These are phyloP conservation scores for Allium fistulosum DNA, from an alignment of 106 monocot genomes.

Conservation along the genomic window DNA sequence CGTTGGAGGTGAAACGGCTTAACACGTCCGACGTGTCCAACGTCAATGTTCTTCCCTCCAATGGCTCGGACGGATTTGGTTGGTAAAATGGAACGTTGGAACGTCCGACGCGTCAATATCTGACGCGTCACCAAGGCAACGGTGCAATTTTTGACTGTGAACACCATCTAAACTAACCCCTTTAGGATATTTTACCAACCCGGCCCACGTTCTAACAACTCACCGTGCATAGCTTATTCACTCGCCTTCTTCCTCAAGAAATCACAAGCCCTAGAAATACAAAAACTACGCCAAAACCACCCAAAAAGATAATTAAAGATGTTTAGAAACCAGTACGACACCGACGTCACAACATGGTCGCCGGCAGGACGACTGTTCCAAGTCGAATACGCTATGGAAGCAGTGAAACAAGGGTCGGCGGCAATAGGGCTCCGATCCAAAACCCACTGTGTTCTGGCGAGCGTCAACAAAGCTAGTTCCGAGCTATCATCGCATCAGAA, in stretches of 20 bases:
- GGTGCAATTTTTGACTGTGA: too few relatives aligned
- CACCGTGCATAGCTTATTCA: background rate
- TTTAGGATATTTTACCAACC: too few relatives aligned
- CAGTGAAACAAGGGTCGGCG: slow-evolving; percentile 85
- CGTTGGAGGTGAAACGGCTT: too few relatives aligned
- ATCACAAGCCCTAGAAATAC: background rate
- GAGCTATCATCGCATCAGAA: slow-evolving; percentile 92
- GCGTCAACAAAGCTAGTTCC: slow-evolving; percentile 80
- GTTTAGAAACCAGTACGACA: slow-evolving; percentile 99
- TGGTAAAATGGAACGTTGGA: too few relatives aligned
- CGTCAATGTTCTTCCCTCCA: too few relatives aligned
- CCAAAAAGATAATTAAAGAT: slow-evolving; percentile 12
- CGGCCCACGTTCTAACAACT: too few relatives aligned
- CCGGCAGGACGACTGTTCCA: slow-evolving; percentile 93
- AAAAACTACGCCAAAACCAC: background rate
- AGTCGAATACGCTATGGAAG: slow-evolving; percentile 99
- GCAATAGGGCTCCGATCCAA: slow-evolving; percentile 72
- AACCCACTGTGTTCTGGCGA: slow-evolving; percentile 74
- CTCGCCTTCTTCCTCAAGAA: background rate
- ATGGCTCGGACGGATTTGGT: too few relatives aligned
- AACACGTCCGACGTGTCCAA: too few relatives aligned
- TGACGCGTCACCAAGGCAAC: too few relatives aligned
- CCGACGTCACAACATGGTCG: slow-evolving; percentile 96
- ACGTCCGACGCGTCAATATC: too few relatives aligned
- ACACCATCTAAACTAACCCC: too few relatives aligned